A percentile compares a stretch with the other conserved stretches of the same genome.
Evolutionary conservation across 805 yeast species (phyloP).

Genomic region (Candida sphagnicola): DNA sequence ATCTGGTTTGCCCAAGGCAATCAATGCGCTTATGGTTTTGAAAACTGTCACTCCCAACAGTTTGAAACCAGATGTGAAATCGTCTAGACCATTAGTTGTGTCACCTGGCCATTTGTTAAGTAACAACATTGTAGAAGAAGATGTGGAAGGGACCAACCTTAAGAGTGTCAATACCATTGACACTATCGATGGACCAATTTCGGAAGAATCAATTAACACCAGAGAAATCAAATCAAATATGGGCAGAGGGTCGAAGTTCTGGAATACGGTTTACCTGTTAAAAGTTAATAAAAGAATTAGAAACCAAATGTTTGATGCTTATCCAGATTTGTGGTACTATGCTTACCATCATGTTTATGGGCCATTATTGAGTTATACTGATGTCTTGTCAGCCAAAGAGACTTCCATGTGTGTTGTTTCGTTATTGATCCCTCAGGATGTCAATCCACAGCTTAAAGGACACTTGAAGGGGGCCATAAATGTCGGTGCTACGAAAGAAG

Average conservation of each 20-base stretch:
- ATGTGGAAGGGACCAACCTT: constrained; percentile 34
- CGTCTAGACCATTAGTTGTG: constrained; percentile 26
- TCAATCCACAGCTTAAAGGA: constrained; percentile 88
- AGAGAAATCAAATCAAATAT: constrained; percentile 23
- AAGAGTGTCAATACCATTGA: constrained; percentile 17
- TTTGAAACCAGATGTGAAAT: constrained; percentile 18
- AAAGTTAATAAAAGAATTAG: constrained; percentile 68
- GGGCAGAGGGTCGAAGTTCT: constrained; percentile 58
- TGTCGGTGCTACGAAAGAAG: constrained; percentile 65
- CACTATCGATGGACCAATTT: constrained; percentile 42
- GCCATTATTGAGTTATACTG: constrained; percentile 68
- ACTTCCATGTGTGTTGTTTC: constrained; percentile 77
- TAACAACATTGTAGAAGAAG: constrained; percentile 36
- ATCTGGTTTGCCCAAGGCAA: constrained; percentile 80
- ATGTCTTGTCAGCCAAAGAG: constrained; percentile 59
- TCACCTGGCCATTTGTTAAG: constrained; percentile 33
- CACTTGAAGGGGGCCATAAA: constrained; percentile 84
- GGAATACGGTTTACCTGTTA: constrained; percentile 66
- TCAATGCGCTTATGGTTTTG: constrained; percentile 68
- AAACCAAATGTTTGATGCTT: constrained; percentile 64
- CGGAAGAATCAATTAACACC: constrained; percentile 25
- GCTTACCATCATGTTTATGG: constrained; percentile 72
- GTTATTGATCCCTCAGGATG: constrained; percentile 86
- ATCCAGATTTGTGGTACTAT: constrained; percentile 81
- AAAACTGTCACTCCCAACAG: constrained; percentile 60